Conservation (phyloP, 1,284 basidiomycete species). For the Caloboletus inedulis region DNA sequence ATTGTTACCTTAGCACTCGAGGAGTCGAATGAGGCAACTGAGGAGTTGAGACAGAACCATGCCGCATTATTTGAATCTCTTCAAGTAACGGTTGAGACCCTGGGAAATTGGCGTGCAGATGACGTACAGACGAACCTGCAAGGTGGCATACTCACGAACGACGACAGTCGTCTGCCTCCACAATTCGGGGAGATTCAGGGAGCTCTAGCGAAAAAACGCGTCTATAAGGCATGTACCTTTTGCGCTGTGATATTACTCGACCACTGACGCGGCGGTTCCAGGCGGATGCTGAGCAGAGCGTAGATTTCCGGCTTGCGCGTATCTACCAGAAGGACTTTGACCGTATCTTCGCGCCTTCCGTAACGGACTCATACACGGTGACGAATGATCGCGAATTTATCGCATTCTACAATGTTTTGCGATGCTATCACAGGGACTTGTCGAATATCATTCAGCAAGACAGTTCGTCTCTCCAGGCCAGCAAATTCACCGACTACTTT, state of each 20-base stretch:
- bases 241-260: neutral
- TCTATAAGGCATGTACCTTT: neutral
- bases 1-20: neutral
- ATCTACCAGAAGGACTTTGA: neutral
- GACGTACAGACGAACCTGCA: neutral
- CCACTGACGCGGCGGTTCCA: neutral
- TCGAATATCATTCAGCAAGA: too few relatives aligned
- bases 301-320: neutral
- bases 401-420: constrained; percentile 4
- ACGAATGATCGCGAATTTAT: neutral
- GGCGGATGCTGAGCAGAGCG: neutral
- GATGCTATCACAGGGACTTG: neutral
- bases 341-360: neutral
- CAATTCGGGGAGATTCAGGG: neutral
- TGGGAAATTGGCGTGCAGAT: neutral
- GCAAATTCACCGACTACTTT: constrained; percentile 5
- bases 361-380: neutral
- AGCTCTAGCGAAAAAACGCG: neutral
- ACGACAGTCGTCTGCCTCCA: neutral
- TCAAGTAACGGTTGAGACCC: neutral
- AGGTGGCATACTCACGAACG: neutral
- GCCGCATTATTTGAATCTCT: neutral
- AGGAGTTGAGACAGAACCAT: neutral
- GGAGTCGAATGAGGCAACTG: neutral
- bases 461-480: neutral